Evolutionary conservation across 768 basidiomycete genomes (phyloP), one percentile per base, ranked within the genome.

Genomic region (Boletus reticuloceps): DNA sequence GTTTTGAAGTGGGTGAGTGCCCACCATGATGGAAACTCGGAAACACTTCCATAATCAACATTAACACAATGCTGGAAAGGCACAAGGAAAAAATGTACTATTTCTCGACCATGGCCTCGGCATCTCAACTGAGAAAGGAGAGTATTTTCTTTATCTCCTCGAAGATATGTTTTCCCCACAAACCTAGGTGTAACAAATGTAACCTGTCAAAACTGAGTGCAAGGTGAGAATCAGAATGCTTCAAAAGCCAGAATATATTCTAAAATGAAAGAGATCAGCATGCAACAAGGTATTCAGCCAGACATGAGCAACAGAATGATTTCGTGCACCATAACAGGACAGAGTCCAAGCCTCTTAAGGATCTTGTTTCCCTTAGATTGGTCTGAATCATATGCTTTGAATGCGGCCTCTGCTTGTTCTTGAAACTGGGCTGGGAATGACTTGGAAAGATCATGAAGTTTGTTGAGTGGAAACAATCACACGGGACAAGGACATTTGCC

Each of bases 201-300:
- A 79, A 64, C 3, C 61, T 61, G 58, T 81, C 77, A 50, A 72
- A 79, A 11, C 72, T 73, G 4, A 72, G 22, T 29, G 74, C 69
- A 6, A 36, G 19, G 48, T 74, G 57, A 9, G 72, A 70, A 56
- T 77, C 73, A 6, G 72, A 75, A 31, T 31, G 31, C 31, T 17
- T 13, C 14, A 44, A 14, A 17, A 10, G 14, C 51, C 43, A 52
- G 14, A 52, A 17, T 3, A 46, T 14, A 8, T 52, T 52, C 31
- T 51, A 25, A 25, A 25, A 25, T 4, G 22, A 25, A 25, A 25
- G 32, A 32, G 32, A 25, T 32, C 12, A 32, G 32, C 12, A 9
- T 8, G 5, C 12, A 8, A 9, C 22, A 25, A 25, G 22, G 22
- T 25, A 25, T 25, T 25, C 22, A 25, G 22, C 4, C 22, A 25